phyloP scores from a whole-genome alignment of 768 basidiomycete species.

The Leccinum broughii region DNA sequence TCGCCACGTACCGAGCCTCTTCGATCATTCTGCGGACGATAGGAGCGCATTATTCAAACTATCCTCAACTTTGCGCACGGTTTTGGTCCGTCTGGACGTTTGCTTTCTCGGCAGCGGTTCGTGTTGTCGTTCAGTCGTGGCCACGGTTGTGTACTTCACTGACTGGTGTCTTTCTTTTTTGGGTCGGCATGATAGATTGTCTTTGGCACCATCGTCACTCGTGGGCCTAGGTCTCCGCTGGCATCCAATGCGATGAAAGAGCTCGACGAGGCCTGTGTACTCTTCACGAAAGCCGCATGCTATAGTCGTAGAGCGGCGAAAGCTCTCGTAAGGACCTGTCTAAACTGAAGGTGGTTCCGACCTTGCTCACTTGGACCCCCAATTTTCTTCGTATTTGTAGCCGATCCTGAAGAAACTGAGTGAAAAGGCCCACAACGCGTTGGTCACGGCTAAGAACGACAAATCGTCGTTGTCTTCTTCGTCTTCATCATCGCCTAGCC shows the following conservation, averaged over 20 bases:
- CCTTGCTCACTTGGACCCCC: not conserved
- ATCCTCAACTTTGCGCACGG: constrained; percentile 49
- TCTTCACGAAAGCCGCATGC: constrained; percentile 63
- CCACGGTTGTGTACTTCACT: not conserved
- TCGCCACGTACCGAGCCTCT: constrained; percentile 60
- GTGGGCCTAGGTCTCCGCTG: constrained; percentile 66
- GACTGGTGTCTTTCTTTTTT: not conserved
- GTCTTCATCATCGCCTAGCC: constrained; percentile 7
- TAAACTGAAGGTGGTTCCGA: not conserved
- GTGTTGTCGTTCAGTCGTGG: constrained; percentile 11
- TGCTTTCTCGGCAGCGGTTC: constrained; percentile 54
- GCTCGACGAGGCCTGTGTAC: constrained; percentile 61
- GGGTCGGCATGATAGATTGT: constrained; percentile 50
- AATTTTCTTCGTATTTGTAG: constrained; percentile 25
- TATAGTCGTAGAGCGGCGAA: constrained; percentile 64
- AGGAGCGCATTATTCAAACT: constrained; percentile 45
- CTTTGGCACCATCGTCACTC: constrained; percentile 77
- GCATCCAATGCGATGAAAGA: constrained; percentile 68
- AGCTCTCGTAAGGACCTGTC: constrained; percentile 52
- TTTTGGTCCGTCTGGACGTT: constrained; percentile 68
- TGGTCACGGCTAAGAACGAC: constrained; percentile 44
- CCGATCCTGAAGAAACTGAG: constrained; percentile 58
- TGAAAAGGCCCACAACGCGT: constrained; percentile 65
- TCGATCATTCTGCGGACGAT: constrained; percentile 56
- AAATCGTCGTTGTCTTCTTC: constrained; percentile 13